A percentile compares a stretch with the other conserved stretches of the same genome.
phyloP scores from a whole-genome alignment of 2,329 filamentous ascomycete species.

The Westerdykella aurantiaca region DNA sequence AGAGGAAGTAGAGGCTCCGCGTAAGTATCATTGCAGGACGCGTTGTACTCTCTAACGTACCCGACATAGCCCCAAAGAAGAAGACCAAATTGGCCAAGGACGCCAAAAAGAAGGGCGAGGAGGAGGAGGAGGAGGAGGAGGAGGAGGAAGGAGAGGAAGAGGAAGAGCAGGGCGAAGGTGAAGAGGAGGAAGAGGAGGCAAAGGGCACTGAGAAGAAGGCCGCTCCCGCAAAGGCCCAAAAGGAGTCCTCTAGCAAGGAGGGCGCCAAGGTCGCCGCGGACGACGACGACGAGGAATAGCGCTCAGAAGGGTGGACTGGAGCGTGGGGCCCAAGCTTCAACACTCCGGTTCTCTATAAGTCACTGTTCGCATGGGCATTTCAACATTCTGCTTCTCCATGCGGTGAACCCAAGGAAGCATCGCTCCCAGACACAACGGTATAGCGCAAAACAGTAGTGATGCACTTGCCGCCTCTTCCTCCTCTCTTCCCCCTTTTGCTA shows the following conservation, averaged over 20 bases:
- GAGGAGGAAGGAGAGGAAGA: slow-evolving; percentile 19
- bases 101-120: slow-evolving; percentile 27
- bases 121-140: slow-evolving; percentile 30
- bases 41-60: slow-evolving; percentile 3
- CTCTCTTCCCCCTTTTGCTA: too few species aligned
- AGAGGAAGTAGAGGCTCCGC: slow-evolving; percentile 26
- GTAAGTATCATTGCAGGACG: slow-evolving; percentile 17
- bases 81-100: slow-evolving; percentile 27
- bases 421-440: too few species aligned
- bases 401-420: too few species aligned
- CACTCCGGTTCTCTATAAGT: too few species aligned
- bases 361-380: too few species aligned
- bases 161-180: slow-evolving; percentile 21
- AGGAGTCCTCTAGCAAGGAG: slow-evolving; percentile 27
- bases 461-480: too few species aligned
- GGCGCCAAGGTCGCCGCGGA: slow-evolving; percentile 29
- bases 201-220: slow-evolving; percentile 35
- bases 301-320: background rate
- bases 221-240: slow-evolving; percentile 29
- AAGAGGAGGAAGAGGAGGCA: slow-evolving; percentile 32
- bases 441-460: too few species aligned
- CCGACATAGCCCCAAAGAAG: slow-evolving; percentile 29
- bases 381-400: too few species aligned
- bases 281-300: slow-evolving; percentile 27
- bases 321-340: too few species aligned